Evolutionary conservation across 2,329 filamentous ascomycete genomes (phyloP).

Genomic region (Coleophoma eucalyptorum): DNA sequence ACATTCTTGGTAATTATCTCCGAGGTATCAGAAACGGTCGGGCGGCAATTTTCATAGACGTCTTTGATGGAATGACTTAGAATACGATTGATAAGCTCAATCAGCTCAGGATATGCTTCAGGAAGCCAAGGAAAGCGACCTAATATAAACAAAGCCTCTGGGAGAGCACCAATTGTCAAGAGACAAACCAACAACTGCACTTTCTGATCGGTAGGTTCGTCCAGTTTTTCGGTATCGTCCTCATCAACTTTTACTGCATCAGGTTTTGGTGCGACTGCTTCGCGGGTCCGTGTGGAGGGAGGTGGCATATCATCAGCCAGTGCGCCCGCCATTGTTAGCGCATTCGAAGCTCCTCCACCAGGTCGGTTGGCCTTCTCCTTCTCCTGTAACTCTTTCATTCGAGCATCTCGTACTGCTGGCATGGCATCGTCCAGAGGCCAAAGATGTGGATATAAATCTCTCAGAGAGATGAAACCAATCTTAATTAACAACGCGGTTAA

Average conservation of each 20-base stretch:
- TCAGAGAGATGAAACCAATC: constrained; percentile 90
- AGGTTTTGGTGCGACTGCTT: constrained; percentile 50
- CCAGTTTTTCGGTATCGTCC: constrained; percentile 47
- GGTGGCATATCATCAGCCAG: constrained; percentile 75
- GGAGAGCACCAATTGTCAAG: constrained; percentile 85
- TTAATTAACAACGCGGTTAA: constrained; percentile 91
- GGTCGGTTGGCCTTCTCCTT: constrained; percentile 68
- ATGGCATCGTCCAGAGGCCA: constrained; percentile 83
- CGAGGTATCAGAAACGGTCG: constrained; percentile 34
- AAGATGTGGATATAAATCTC: constrained; percentile 87
- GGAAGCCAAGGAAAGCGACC: constrained; percentile 91
- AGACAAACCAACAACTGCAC: constrained; percentile 78
- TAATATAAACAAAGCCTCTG: constrained; percentile 88
- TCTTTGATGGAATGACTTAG: constrained; percentile 78
- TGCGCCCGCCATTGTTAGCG: constrained; percentile 80
- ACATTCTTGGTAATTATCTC: constrained; percentile 42
- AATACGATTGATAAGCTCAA: constrained; percentile 80
- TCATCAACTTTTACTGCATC: constrained; percentile 40
- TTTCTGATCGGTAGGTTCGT: constrained; percentile 85
- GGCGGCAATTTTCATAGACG: constrained; percentile 49
- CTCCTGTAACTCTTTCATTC: constrained; percentile 73
- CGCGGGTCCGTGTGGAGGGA: constrained; percentile 36
- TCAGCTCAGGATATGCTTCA: constrained; percentile 77
- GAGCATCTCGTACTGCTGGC: constrained; percentile 66
- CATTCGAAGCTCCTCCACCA: constrained; percentile 71